Base-by-base conservation (phyloP, 2,329 filamentous ascomycete genomes). In the Alternaria sp. region DNA sequence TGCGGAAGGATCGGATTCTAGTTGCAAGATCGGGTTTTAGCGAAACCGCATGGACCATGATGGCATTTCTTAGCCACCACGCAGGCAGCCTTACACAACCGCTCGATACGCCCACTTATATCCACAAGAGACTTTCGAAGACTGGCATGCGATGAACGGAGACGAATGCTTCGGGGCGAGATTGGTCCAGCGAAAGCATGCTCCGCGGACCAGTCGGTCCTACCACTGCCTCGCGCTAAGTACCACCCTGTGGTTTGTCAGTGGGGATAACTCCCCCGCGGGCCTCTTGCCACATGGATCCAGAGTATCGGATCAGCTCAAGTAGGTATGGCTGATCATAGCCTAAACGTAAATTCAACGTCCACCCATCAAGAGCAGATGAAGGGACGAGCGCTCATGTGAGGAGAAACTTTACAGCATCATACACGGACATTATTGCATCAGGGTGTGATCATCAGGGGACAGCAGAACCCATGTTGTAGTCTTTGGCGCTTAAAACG, bases 321-420 rank as follows among this genome's bases (percentile, higher is more conserved):
- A 59, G 43, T 49, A 59, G 44, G 56, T 26, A 50, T 47, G 56
- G 43, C 23, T 54, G 23, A 52, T 54, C 28, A 36, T 21, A 44
- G 25, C 45, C 32, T 46, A 55, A 62, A 61, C 25, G 56, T 59
- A 62, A 59, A 55, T 23, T 30, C 19, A 52, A 59, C 57, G 57
- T 59, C 59, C 15, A 19, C 15, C n/a, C 47, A 32, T 59, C 25
- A 30, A 25, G 25, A 17, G 12, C 9, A 40, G 8, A 23, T 40
- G 8, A 40, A 36, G 49, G 11, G 19, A 23, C 49, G 19, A 32
- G n/a, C 43, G 17, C 17, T 26, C 17, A 25, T 11, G 25, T 9
- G n/a, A 15, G 9, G 13, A 56, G 12, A 26, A 10, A 32, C 21
- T 32, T 13, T 9, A 26, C n/a, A 13, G 30, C 17, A 56, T 11